Base-by-base conservation (phyloP, 352 stramenopile genomes). In the Phytophthora brassicae region DNA sequence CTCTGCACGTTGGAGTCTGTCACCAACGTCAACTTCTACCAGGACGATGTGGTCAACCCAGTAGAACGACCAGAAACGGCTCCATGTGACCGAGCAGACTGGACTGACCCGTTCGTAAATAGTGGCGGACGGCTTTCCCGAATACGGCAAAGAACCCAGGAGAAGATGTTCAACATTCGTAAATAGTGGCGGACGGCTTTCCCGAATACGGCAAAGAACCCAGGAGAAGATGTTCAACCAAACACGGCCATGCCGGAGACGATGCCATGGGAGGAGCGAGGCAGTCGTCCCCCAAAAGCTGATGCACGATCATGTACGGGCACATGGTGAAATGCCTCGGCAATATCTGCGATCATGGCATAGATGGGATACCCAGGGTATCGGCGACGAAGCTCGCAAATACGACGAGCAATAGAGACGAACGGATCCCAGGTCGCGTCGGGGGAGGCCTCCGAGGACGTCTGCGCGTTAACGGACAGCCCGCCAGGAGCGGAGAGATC, bases 341-440 rank as follows among this genome's bases (percentile, higher is more conserved):
- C 56, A 26, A 64, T 64, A 42, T 60, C 53, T 13, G 53, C 31
- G 28, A 53, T 19, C 29, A 60, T 47, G 17, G 52, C 52, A 36
- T 62, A 62, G 8, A 55, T 62, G 8, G 11, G 8, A 6, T 16
- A 17, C 3, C 29, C 46, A 23, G 46, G 46, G 14, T 43, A 54
- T 6, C 29, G 46, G 6, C 29, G 46, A 45, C 33, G 29, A n/a
- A 55, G 31, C 11, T 55, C 47, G 6, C 7, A 22, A 28, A 56
- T 26, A 6, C 56, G 45, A 4, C 11, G n/a, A 0, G 56, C 56
- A 12, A 62, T 53, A 0, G 20, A 42, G 2, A 33, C 2, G 14
- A 56, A 63, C 0, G 19, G 45, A 23, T 55, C 47, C 47, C 31
- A 55, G 5, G 24, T 39, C 0, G 36, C 56, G 19, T 64, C 56